Evolutionary conservation across 148 eudicot genomes (phyloP).

Genomic region (Vaccinium darrowii): DNA sequence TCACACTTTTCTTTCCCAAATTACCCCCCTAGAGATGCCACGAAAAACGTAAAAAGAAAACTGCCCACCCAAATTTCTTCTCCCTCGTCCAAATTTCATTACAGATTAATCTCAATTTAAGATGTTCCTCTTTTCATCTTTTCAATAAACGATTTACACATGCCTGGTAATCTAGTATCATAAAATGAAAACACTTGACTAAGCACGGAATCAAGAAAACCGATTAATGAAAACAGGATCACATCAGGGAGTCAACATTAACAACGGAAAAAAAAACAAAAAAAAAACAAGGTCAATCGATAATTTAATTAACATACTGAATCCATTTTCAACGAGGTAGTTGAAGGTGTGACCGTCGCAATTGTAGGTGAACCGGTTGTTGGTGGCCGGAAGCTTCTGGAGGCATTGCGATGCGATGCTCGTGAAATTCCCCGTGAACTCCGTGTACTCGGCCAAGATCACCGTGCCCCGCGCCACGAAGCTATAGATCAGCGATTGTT

Average conservation of each 20-base stretch:
- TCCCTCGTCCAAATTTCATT: not conserved
- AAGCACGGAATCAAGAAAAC: not conserved
- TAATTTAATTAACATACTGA: slow-evolving; percentile 36
- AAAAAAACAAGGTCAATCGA: not conserved
- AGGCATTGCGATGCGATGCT: slow-evolving; percentile 73
- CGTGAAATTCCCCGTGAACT: slow-evolving; percentile 74
- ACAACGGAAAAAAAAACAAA: not conserved
- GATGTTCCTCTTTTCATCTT: not conserved
- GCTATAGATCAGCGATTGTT: slow-evolving; percentile 69
- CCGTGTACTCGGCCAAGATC: slow-evolving; percentile 63
- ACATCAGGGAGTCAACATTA: not conserved
- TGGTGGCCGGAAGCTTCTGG: slow-evolving; percentile 70
- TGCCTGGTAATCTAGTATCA: no score
- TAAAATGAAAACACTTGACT: not conserved
- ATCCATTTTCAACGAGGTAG: slow-evolving; percentile 75
- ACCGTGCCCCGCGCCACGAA: slow-evolving; percentile 75
- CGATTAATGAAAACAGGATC: not conserved
- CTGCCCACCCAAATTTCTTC: not conserved
- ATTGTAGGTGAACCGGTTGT: slow-evolving; percentile 74
- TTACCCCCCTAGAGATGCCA: not conserved
- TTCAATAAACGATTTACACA: no score
- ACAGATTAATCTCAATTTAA: not conserved
- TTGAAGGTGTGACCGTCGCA: slow-evolving; percentile 82
- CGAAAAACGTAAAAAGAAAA: not conserved
- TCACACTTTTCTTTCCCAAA: not conserved